phyloP scores from a whole-genome alignment of 2,329 filamentous ascomycete species.

The Calonectria leucothoes region DNA sequence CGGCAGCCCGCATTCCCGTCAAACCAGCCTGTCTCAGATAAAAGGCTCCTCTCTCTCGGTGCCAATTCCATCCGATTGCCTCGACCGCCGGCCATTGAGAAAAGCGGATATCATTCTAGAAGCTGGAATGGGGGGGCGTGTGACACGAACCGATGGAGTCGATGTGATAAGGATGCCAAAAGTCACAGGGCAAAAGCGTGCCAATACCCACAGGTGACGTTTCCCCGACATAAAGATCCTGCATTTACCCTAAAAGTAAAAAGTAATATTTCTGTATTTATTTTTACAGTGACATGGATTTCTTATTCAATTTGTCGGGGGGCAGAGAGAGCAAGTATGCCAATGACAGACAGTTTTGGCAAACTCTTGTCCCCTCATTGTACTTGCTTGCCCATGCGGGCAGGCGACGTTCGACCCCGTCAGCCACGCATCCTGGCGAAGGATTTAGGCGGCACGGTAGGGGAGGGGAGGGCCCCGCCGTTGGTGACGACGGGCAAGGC shows the following conservation, averaged over 20 bases:
- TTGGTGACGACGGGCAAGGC: background rate
- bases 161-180: background rate
- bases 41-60: background rate
- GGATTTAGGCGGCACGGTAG: conserved; percentile 8
- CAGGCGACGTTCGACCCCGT: background rate
- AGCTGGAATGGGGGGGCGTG: background rate
- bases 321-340: no score
- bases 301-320: no score
- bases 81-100: background rate
- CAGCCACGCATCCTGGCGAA: background rate
- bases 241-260: no score
- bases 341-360: no score
- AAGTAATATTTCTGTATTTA: no score
- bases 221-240: no score
- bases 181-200: no score
- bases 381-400: background rate
- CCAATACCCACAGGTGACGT: no score
- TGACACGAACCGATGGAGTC: background rate
- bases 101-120: conserved; percentile 14
- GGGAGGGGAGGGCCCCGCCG: background rate
- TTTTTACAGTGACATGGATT: no score
- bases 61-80: background rate
- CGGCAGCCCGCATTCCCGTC: background rate
- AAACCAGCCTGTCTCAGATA: conserved; percentile 17
- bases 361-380: no score